These are phyloP conservation scores for Nannizziopsis arthrosporioides DNA, from an alignment of 2,329 filamentous ascomycete species.

Conservation along the genomic window DNA sequence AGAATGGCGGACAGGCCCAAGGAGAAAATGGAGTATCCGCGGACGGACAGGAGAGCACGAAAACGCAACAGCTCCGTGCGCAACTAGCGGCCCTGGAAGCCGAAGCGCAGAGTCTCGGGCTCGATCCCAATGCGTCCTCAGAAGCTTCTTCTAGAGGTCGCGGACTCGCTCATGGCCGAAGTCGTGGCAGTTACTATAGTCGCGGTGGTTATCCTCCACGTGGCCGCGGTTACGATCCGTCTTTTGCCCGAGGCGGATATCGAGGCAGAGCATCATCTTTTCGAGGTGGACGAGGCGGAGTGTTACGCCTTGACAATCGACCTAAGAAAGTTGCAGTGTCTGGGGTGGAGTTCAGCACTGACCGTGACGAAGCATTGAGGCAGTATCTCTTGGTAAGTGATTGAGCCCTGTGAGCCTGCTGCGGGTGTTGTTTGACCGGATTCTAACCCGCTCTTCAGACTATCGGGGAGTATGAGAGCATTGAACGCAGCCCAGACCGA, in stretches of 20 bases:
- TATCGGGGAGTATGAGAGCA: constrained; percentile 37
- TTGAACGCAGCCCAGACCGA: constrained; percentile 32
- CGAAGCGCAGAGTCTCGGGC: constrained; percentile 43
- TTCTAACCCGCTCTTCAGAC: constrained; percentile 22
- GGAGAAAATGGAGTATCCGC: constrained; percentile 3
- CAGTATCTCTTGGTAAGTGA: constrained; percentile 42
- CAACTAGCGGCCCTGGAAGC: constrained; percentile 45
- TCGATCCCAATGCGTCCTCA: constrained; percentile 35
- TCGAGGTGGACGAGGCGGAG: constrained; percentile 34
- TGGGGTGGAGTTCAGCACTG: constrained; percentile 37
- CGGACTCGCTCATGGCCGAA: constrained; percentile 16
- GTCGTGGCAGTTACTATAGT: constrained; percentile 25
- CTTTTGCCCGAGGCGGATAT: constrained; percentile 28
- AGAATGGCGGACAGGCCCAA: constrained; percentile 15
- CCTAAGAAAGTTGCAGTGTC: constrained; percentile 44
- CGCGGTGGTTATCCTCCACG: constrained; percentile 21
- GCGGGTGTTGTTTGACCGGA: not conserved
- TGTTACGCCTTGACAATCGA: constrained; percentile 48
- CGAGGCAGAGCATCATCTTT: constrained; percentile 33
- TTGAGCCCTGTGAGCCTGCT: not conserved
- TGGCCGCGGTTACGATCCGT: constrained; percentile 30
- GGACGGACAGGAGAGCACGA: constrained; percentile 32
- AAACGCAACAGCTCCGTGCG: constrained; percentile 43
- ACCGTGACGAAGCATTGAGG: constrained; percentile 45
- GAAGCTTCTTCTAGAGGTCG: constrained; percentile 19